Evolutionary conservation across 371 early-diverging fungal species (phyloP), one percentile per base, ranked within the genome.

Genomic region (Coemansia sp.): DNA sequence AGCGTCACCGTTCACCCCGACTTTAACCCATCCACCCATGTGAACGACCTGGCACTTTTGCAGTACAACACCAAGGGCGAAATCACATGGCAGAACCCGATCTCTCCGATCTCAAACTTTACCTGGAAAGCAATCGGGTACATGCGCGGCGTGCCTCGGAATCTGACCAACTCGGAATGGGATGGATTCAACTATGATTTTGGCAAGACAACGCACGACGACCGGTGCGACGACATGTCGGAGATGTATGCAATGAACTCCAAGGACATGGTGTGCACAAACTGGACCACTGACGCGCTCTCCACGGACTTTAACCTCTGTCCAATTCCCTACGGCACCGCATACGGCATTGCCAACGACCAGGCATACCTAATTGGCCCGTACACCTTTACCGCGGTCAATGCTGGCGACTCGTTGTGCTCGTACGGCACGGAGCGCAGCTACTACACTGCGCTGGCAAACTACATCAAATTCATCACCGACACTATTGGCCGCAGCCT

Each of bases 11-110:
- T 68, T 7, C 57, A 68, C n/a, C 65, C 59, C 0, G 11, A 16
- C n/a, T 73, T 61, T 48, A 48, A 59, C 35, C 13, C 59, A 1
- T n/a, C 32, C 11, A 68, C 64, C 3, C 36, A 57, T 14, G 58
- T 57, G 41, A 68, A 73, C 56, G 59, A 68, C 38, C 14, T 73
- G 5, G 68, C 74, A 4, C 4, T 73, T 0, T 11, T 73, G 1
- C 55, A 68, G 54, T 68, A 61, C 40, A 60, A 64, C 38, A 35
- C 11, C 0, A 40, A 42, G 4, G 41, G 59, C 51, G 31, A 26
- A 2, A n/a, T 39, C 0, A 16, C 36, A 1, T 66, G 67, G 62
- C 35, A 45, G 10, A 61, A 66, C 13, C 10, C 54, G 2, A 39
- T 55, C 4, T 30, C 14, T 4, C 42, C 32, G 10, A 49, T 16